phyloP scores from a whole-genome alignment of 2,329 filamentous ascomycete species.

The Fusarium abutilonis region DNA sequence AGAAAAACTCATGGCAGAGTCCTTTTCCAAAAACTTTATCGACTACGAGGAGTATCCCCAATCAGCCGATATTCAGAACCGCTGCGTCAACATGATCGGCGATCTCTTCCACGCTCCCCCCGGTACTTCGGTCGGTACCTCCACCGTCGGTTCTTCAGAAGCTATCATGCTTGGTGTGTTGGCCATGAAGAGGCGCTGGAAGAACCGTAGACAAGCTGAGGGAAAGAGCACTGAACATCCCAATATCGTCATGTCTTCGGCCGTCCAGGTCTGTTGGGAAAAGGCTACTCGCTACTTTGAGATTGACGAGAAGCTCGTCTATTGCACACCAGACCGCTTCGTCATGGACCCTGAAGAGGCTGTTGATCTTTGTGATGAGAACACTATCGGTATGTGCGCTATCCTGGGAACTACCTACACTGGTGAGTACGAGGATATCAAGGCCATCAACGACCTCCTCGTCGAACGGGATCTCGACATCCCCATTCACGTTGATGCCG shows the following conservation, averaged over 20 bases:
- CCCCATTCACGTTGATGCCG: conserved; percentile 93
- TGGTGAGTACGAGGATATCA: conserved; percentile 93
- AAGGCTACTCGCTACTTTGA: conserved; percentile 92
- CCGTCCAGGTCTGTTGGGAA: conserved; percentile 97
- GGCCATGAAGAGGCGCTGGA: conserved; percentile 96
- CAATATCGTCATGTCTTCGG: conserved; percentile 95
- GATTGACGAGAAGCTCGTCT: conserved; percentile 85
- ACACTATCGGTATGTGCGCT: conserved; percentile 88
- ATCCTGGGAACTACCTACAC: conserved; percentile 96
- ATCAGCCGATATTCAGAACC: conserved; percentile 87
- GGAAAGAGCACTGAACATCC: conserved; percentile 83
- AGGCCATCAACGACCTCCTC: conserved; percentile 89
- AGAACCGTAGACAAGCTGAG: conserved; percentile 82
- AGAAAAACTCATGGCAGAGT: conserved; percentile 93
- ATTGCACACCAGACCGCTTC: conserved; percentile 69
- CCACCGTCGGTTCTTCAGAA: conserved; percentile 89
- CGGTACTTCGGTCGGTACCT: conserved; percentile 81
- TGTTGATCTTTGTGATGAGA: conserved; percentile 70
- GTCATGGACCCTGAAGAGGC: conserved; percentile 72
- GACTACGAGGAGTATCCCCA: conserved; percentile 88
- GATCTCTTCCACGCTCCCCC: conserved; percentile 85
- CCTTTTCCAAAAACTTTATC: conserved; percentile 95
- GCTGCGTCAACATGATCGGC: conserved; percentile 91
- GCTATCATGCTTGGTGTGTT: conserved; percentile 84
- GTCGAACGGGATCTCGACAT: conserved; percentile 78